Evolutionary conservation across 2,329 filamentous ascomycete species (phyloP).

Genomic region (Trichoderma gracile): DNA sequence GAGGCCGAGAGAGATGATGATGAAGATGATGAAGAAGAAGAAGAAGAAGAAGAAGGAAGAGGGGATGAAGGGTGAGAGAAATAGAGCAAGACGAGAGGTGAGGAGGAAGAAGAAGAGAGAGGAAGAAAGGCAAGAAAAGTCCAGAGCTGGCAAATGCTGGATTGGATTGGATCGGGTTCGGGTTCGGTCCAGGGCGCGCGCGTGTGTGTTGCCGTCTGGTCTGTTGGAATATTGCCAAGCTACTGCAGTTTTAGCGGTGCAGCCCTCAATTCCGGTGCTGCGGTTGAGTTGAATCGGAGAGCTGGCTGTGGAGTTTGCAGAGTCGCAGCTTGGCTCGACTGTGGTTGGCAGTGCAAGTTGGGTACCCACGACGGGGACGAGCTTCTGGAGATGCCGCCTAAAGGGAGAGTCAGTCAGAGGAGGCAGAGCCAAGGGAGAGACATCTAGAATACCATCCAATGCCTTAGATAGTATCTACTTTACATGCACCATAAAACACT

Average conservation of each 20-base stretch:
- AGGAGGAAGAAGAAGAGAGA: background rate
- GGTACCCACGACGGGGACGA: no score
- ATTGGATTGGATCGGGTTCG: slow-evolving; percentile 9
- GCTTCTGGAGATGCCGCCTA: no score
- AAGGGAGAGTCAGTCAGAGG: no score
- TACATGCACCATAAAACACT: no score
- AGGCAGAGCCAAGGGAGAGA: no score
- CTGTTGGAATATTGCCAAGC: no score
- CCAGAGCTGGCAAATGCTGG: background rate
- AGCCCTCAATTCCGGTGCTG: slow-evolving; percentile 22
- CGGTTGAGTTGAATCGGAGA: background rate
- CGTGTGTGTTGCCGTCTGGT: background rate
- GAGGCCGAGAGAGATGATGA: slow-evolving; percentile 2
- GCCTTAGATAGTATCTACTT: no score
- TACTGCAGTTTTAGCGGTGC: background rate
- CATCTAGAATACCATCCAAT: no score
- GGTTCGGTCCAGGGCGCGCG: slow-evolving; percentile 23
- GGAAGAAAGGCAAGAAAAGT: background rate
- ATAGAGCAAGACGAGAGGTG: no score
- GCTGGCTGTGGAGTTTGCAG: slow-evolving; percentile 16
- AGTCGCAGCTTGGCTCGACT: background rate
- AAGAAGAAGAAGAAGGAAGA: background rate
- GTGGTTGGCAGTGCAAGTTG: background rate
- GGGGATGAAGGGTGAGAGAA: background rate
- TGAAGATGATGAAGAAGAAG: background rate